Evolutionary conservation across 495 filamentous ascomycete species (phyloP), one percentile per base, ranked within the genome.

Genomic region (Talaromyces stipitatus): DNA sequence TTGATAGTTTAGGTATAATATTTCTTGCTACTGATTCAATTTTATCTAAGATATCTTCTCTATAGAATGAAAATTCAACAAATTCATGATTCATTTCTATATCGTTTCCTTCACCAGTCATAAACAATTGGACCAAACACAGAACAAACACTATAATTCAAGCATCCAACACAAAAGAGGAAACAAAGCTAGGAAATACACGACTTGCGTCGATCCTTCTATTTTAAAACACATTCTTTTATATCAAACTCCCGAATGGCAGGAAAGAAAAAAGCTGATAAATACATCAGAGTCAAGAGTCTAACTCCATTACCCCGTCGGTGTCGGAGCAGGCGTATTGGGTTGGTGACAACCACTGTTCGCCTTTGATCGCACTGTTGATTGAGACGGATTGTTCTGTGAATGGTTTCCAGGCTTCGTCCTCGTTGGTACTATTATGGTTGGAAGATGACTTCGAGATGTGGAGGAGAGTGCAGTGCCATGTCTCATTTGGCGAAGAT

Each of bases 121-220:
- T 24, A 47, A 24, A 24, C 1, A 47, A 41, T 6, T 29, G 9
- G 4, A 4, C 14, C 1, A 41, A 41, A 41, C 36, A 7, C n/a
- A 18, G 14, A 46, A 47, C n/a, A n/a, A n/a, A n/a, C n/a, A 29
- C 28, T 29, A 3, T 9, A 29, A 29, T 29, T 29, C 28, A 29
- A 29, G 28, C 28, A n/a, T 29, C 28, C 28, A 29, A 29, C 28
- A n/a, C n/a, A 11, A 4, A 22, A 14, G 11, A 46, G 16, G 2
- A 6, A 45, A 46, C 10, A 24, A 26, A 47, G n/a, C n/a, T n/a
- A n/a, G n/a, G n/a, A 16, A 16, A 47, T 47, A 47, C 20, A 12
- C 22, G 43, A 47, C 43, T 47, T n/a, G 43, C 43, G 43, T 47
- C 43, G 43, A 47, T 26, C 43, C 43, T 47, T 47, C 43, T 47